Evolutionary conservation across 192 early-diverging fungal species (phyloP), one percentile per base, ranked within the genome.

Genomic region (Obelidium mucronatum): DNA sequence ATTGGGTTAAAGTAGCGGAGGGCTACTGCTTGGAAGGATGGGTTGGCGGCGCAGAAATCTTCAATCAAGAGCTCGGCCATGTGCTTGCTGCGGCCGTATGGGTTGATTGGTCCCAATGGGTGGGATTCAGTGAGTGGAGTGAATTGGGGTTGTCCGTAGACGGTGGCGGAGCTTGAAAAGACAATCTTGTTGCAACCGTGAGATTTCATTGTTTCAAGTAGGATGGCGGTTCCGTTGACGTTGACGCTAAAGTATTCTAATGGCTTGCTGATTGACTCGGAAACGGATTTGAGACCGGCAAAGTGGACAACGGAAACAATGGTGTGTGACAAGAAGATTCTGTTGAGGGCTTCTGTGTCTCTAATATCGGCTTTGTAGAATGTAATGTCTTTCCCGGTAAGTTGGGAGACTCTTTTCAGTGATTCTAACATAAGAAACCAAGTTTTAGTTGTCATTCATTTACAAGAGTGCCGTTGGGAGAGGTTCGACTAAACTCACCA

Each of bases 61-160:
- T 52, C 34, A 40, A 96, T 85, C 37, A 94, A 89, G 79, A 88
- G 86, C 75, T 96, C 95, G 72, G 91, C 88, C 85, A 92, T 93
- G 35, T 94, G 82, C 67, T 96, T 96, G 3, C 94, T 94, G 51
- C n/a, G n/a, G 22, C 95, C 95, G 70, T 97, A 97, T 22, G 67
- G 67, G 48, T 70, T 70, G 67, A 70, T 70, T 39, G 67, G 67
- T 22, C 67, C 67, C 19, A 70, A n/a, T 22, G 67, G 67, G 24
- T 19, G n/a, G 8, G 15, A 39, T 30, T 70, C 67, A 17, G 48
- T 53, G 40, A 70, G 30, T 22, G 48, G 48, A 8, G 22, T 13
- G 22, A 51, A 51, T 22, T 51, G 48, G 48, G 48, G 48, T 48
- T n/a, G 40, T 13, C 67, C 67, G 84, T 93, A 96, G 13, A 96